Conservation (phyloP, 768 basidiomycete species). For the Boletus rex-veris region DNA sequence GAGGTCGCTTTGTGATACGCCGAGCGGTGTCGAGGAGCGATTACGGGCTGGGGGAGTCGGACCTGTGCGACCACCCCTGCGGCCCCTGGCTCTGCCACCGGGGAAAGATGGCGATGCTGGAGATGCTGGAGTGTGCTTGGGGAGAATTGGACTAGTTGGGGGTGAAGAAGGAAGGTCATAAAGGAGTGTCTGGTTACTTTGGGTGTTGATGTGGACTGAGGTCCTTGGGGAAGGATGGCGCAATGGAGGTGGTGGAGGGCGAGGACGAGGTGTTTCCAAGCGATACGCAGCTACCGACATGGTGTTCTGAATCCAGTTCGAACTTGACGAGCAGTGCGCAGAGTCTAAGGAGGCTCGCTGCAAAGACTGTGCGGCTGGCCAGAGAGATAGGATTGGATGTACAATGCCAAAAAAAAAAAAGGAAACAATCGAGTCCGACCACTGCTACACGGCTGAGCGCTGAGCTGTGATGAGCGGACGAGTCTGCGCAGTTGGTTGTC, state of each 20-base stretch:
- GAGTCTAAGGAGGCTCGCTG: not conserved
- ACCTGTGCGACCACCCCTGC: constrained; percentile 46
- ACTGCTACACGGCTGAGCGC: not conserved
- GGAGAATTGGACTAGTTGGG: constrained; percentile 47
- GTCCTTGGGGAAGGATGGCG: constrained; percentile 47
- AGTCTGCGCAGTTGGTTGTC: constrained; percentile 19
- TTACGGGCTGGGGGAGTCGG: constrained; percentile 53
- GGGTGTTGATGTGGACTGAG: constrained; percentile 40
- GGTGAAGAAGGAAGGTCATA: constrained; percentile 73
- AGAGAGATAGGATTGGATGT: constrained; percentile 12
- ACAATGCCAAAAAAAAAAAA: constrained; percentile 20
- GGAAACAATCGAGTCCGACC: constrained; percentile 5
- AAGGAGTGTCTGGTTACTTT: constrained; percentile 61
- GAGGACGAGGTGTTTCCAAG: constrained; percentile 60
- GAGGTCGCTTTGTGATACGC: constrained; percentile 61
- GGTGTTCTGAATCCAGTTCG: constrained; percentile 36
- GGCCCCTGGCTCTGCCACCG: constrained; percentile 45
- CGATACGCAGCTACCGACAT: constrained; percentile 66
- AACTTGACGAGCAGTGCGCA: constrained; percentile 15
- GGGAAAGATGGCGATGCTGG: constrained; percentile 59
- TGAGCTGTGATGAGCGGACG: constrained; percentile 7
- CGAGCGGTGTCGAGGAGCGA: constrained; percentile 69
- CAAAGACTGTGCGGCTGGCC: constrained; percentile 15
- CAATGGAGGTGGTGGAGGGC: constrained; percentile 56
- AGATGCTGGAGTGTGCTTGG: constrained; percentile 41